These are phyloP conservation scores for Starmerella roubikii DNA, from an alignment of 805 yeast species.

Conservation along the genomic window DNA sequence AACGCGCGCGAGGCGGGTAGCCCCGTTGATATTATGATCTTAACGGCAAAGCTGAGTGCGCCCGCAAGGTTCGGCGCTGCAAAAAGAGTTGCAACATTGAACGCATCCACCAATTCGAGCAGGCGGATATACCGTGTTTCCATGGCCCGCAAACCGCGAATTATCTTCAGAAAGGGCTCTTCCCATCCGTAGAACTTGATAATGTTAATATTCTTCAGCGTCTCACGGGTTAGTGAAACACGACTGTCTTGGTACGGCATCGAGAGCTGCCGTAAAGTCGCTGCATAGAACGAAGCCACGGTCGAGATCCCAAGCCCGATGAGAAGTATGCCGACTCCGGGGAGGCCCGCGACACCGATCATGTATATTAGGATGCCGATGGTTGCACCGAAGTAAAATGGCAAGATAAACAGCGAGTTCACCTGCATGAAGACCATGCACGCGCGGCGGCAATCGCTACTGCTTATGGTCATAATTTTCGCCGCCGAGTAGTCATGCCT, in stretches of 20 bases:
- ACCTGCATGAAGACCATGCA: constrained; percentile 32
- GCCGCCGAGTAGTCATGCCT: constrained; percentile 51
- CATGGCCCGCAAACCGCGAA: constrained; percentile 21
- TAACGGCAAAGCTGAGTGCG: constrained; percentile 13
- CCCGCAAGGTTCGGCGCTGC: constrained; percentile 14
- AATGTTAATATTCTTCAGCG: constrained; percentile 58
- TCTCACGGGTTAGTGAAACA: constrained; percentile 61
- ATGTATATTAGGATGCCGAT: constrained; percentile 51
- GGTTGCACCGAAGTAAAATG: constrained; percentile 29
- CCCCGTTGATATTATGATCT: constrained; percentile 5
- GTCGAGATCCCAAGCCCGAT: constrained; percentile 30
- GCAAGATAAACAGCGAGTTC: constrained; percentile 7
- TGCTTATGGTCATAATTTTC: constrained; percentile 58
- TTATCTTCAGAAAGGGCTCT: constrained; percentile 46
- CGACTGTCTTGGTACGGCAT: constrained; percentile 53
- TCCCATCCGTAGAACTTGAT: constrained; percentile 91
- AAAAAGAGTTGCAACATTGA: constrained; percentile 7
- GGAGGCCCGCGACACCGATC: constrained; percentile 58
- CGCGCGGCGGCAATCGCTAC: constrained; percentile 66
- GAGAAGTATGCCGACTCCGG: constrained; percentile 45
- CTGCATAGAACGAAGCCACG: constrained; percentile 11
- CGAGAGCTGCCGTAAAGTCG: constrained; percentile 4
- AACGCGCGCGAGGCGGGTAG: constrained; percentile 12
- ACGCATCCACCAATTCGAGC: constrained; percentile 10
- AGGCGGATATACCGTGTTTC: constrained; percentile 12